A percentile compares a stretch with the other conserved stretches of the same genome.
Evolutionary conservation across 345 rosid species (phyloP).

Genomic region (Sapria himalayana): DNA sequence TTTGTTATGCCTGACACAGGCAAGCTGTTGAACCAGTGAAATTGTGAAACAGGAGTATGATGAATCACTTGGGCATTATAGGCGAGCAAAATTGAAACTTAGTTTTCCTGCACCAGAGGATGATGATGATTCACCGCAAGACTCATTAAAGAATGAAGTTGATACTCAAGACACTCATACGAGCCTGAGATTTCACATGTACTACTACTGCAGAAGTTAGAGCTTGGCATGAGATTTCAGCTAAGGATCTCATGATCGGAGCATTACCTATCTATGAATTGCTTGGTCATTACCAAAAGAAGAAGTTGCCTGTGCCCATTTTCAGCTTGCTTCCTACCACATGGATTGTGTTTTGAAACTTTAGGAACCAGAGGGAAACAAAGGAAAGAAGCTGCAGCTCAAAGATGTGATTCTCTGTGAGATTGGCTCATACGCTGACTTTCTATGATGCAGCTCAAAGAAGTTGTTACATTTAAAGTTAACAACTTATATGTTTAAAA

Average conservation of each 20-base stretch:
- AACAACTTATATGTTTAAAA: too few relatives aligned
- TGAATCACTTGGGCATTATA: constrained; percentile 54
- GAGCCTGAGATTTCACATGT: constrained; percentile 73
- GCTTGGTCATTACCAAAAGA: constrained; percentile 62
- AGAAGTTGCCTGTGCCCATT: constrained; percentile 68
- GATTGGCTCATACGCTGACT: constrained; percentile 35
- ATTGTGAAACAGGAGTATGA: constrained; percentile 52
- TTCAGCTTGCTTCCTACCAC: constrained; percentile 79
- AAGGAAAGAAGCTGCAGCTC: constrained; percentile 19
- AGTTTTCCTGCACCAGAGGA: constrained; percentile 18
- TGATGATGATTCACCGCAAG: constrained; percentile 16
- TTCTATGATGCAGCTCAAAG: constrained; percentile 36
- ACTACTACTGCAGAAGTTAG: constrained; percentile 24
- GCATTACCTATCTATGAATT: constrained; percentile 69
- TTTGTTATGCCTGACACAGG: constrained; percentile 26
- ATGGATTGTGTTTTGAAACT: constrained; percentile 57
- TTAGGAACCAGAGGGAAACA: constrained; percentile 23
- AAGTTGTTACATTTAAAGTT: too few relatives aligned
- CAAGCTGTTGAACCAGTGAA: constrained; percentile 46
- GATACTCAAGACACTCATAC: constrained; percentile 72
- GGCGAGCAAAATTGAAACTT: constrained; percentile 58
- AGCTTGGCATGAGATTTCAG: constrained; percentile 50
- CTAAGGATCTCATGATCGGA: constrained; percentile 77
- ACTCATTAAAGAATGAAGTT: constrained; percentile 41
- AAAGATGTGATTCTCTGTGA: constrained; percentile 30